Percentiles rank a stretch among this genome's conserved stretches.
These are phyloP conservation scores for Coprinopsis sp. DNA, from an alignment of 768 basidiomycete species.

Conservation along the genomic window DNA sequence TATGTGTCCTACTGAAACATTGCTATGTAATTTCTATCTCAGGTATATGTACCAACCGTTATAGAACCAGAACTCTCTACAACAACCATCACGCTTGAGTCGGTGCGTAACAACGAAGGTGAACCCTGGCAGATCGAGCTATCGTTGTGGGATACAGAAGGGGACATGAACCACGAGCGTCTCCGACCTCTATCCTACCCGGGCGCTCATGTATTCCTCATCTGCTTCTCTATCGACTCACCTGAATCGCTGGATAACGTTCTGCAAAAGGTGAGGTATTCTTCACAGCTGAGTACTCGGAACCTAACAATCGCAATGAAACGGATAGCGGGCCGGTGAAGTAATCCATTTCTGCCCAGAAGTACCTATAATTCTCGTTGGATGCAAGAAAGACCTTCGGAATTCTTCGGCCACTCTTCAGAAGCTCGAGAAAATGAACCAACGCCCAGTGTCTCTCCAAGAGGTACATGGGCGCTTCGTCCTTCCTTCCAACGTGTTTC, in stretches of 20 bases:
- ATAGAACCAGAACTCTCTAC: conserved; percentile 99
- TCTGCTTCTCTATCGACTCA: conserved; percentile 99
- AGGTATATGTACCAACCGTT: conserved; percentile 97
- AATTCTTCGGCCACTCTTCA: conserved; percentile 90
- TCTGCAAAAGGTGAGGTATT: too few relatives aligned
- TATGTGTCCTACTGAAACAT: too few relatives aligned
- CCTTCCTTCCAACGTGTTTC: too few relatives aligned
- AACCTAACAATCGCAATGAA: not conserved
- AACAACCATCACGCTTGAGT: too few relatives aligned
- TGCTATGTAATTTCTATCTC: too few relatives aligned
- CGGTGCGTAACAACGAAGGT: conserved; percentile 97
- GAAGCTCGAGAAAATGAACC: conserved; percentile 89
- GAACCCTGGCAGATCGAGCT: conserved; percentile 98
- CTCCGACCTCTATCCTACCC: conserved; percentile 94
- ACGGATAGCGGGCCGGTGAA: conserved; percentile 91
- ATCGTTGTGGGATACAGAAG: conserved; percentile 99
- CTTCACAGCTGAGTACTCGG: not conserved
- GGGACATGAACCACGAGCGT: conserved; percentile 93
- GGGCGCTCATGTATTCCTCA: conserved; percentile 99
- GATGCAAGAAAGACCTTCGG: conserved; percentile 98
- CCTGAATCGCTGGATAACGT: too few relatives aligned
- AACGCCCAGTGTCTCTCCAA: conserved; percentile 91
- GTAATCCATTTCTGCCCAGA: conserved; percentile 97
- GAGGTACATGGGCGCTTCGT: conserved; percentile 53
- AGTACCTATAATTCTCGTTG: conserved; percentile 94